Evolutionary conservation across 2,329 filamentous ascomycete genomes (phyloP), one percentile per base, ranked within the genome.

Genomic region (Dryadomyces quercivorus): DNA sequence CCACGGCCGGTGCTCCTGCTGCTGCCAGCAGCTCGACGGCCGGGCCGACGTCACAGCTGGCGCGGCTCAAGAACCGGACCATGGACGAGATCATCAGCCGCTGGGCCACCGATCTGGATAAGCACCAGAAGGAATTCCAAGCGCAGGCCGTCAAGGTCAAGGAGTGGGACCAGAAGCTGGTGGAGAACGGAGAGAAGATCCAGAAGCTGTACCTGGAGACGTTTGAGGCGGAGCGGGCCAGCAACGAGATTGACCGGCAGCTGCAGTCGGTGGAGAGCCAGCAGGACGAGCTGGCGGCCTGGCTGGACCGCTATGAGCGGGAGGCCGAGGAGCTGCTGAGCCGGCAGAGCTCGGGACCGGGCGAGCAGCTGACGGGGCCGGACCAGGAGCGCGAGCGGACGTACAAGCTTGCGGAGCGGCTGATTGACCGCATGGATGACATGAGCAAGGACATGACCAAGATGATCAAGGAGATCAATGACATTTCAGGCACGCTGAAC

Each of bases 391-490:
- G 93, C 50, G 93, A 98, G 76, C 81, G 86, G 67, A 97, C 92
- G 60, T 96, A 97, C 74, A 94, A 95, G 76, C 75, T 94, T 52
- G 93, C 93, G 1, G 93, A 98, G 75, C 93, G 89, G 69, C 78
- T 96, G 60, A 89, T 89, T 12, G 88, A 95, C 65, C 83, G 88
- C 60, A 75, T 98, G 60, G 91, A 95, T 56, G 90, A 95, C 62
- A 94, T 97, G 82, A 90, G 89, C 65, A 88, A 89, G 66, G 90
- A 95, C 66, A 75, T 98, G 59, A 84, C 82, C 50, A 92, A 89
- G 71, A 97, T 98, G 90, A 95, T 98, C 62, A 91, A 95, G 66
- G 93, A 97, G 70, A 95, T 98, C 66, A 98, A 98, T 67, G 82
- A 85, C 61, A 92, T 94, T 58, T 93, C 88, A n/a, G 80, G 87